Evolutionary conservation across 1,284 basidiomycete genomes (phyloP).

Genomic region (Phaffia rhodozyma): DNA sequence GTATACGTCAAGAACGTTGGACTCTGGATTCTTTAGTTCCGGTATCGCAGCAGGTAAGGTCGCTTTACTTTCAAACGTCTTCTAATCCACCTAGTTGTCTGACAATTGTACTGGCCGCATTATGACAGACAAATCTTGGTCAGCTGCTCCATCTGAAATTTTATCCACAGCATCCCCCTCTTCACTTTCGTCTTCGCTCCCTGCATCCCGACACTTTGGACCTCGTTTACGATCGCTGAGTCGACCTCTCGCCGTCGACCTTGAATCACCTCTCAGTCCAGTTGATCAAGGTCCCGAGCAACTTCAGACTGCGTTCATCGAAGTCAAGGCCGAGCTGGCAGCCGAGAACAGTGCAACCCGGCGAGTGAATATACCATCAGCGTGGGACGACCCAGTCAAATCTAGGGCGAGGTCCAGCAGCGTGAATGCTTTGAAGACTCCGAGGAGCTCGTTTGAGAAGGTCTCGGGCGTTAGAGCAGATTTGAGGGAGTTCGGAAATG

Average conservation of each 20-base stretch:
- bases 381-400: not conserved
- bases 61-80: not conserved
- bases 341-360: conserved; percentile 28
- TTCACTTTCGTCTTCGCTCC: conserved; percentile 2
- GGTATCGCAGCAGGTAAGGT: not conserved
- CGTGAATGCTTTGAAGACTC: not conserved
- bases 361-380: conserved; percentile 5
- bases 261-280: conserved; percentile 27
- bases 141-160: too few relatives aligned
- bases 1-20: not conserved
- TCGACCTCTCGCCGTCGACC: conserved; percentile 22
- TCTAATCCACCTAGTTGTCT: not conserved
- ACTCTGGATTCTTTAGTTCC: not conserved
- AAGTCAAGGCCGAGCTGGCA: conserved; percentile 70
- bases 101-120: too few relatives aligned
- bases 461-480: not conserved
- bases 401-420: conserved; percentile 4
- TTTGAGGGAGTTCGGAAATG: not conserved
- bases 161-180: not conserved
- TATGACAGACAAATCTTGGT: too few relatives aligned
- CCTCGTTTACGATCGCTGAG: conserved; percentile 8
- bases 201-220: conserved; percentile 4
- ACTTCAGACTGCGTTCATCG: conserved; percentile 63
- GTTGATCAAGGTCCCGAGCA: conserved; percentile 30
- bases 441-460: conserved; percentile 12